Conservation (phyloP, 176 grass and related monocot species). For the Carex kokanica region DNA sequence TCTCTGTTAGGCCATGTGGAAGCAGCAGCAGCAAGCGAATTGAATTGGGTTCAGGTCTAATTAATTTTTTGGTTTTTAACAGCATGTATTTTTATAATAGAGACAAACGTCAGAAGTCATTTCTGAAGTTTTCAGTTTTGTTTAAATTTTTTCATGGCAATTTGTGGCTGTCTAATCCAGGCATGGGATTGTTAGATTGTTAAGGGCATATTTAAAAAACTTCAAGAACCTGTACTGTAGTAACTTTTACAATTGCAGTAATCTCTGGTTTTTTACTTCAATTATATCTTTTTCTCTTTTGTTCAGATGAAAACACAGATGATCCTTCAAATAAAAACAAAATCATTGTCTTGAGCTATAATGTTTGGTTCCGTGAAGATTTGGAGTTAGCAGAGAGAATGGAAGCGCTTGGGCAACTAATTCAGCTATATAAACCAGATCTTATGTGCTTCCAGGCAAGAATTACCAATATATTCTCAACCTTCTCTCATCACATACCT, state of each 20-base stretch:
- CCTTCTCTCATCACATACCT: not conserved
- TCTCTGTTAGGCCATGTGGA: conserved; percentile 17
- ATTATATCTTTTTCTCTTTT: conserved; percentile 3
- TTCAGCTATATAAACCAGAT: not conserved
- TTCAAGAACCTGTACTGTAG: not conserved
- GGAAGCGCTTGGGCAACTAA: conserved; percentile 12
- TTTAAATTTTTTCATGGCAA: not conserved
- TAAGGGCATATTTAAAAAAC: not conserved
- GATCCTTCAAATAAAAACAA: conserved; percentile 30
- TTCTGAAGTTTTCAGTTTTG: not conserved
- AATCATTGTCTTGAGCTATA: conserved; percentile 85
- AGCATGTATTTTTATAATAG: not conserved
- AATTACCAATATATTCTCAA: conserved; percentile 10
- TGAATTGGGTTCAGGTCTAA: conserved; percentile 21
- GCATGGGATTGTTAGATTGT: not conserved
- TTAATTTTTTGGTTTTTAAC: not conserved
- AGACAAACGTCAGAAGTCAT: not conserved
- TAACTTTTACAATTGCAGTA: conserved; percentile 18
- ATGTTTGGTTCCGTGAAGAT: conserved; percentile 92
- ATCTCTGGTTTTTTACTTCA: not conserved
- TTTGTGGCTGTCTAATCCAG: not conserved
- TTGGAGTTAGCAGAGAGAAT: conserved; percentile 47
- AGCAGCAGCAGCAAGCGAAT: conserved; percentile 16
- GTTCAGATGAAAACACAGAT: conserved; percentile 19
- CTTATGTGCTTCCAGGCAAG: conserved; percentile 20